These are phyloP conservation scores for Solanum chiquidenum DNA, from an alignment of 257 asterid genomes.

Conservation along the genomic window DNA sequence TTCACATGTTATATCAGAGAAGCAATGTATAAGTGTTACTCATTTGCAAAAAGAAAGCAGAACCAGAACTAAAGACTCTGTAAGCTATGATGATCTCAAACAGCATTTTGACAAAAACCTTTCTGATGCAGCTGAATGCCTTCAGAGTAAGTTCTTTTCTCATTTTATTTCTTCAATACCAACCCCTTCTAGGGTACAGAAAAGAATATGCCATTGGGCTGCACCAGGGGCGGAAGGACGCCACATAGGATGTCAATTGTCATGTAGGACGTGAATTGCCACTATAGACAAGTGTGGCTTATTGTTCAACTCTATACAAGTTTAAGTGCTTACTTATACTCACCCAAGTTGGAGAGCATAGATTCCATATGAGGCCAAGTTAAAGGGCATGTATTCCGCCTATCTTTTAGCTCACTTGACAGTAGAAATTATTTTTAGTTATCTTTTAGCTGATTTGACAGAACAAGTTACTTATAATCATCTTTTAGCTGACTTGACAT, in stretches of 20 bases:
- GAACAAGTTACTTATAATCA: no score
- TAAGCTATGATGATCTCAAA: neutral
- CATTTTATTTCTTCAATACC: neutral
- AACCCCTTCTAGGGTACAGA: neutral
- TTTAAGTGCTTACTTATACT: neutral
- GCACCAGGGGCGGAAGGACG: neutral
- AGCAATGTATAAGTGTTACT: neutral
- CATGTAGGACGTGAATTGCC: neutral
- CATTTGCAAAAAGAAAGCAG: neutral
- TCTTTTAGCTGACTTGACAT: no score
- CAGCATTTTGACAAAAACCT: neutral
- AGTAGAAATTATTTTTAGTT: no score
- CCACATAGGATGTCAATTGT: neutral
- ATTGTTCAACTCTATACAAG: neutral
- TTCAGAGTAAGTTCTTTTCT: neutral
- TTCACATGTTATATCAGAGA: neutral
- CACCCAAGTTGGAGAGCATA: neutral
- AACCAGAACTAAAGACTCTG: neutral
- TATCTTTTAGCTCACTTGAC: no score
- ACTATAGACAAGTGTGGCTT: neutral
- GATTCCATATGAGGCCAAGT: neutral
- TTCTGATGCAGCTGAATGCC: constrained; percentile 1
- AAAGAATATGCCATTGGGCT: neutral
- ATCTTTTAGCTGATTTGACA: no score
- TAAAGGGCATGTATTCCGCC: neutral